Conservation (phyloP, 2,329 filamentous ascomycete genomes). For the Mycosphaerelloides madeirae region DNA sequence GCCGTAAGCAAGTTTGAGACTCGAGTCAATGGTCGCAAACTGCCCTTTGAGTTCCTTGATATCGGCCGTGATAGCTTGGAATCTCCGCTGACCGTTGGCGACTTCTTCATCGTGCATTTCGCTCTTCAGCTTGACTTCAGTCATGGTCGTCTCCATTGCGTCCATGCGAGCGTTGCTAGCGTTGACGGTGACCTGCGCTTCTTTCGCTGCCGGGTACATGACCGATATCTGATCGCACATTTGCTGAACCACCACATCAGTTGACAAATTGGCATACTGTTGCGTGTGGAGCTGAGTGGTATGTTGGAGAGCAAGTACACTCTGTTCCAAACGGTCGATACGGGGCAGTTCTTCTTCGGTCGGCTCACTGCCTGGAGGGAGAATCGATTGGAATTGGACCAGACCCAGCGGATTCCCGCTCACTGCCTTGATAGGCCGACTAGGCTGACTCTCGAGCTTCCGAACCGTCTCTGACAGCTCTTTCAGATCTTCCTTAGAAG, state of each 20-base stretch:
- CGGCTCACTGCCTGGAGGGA: background rate
- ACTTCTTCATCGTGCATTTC: too few relatives aligned
- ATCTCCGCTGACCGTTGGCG: too few relatives aligned
- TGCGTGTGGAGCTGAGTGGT: background rate
- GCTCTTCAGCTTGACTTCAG: background rate
- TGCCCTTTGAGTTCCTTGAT: background rate
- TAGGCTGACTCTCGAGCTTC: background rate
- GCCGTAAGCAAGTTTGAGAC: too few relatives aligned
- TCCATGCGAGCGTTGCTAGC: background rate
- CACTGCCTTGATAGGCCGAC: background rate
- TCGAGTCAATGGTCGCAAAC: too few relatives aligned
- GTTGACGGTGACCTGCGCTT: background rate
- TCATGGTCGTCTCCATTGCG: background rate
- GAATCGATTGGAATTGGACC: background rate
- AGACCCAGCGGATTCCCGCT: slow-evolving; percentile 1
- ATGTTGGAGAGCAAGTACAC: background rate
- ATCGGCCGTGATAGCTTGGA: too few relatives aligned
- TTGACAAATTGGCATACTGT: slow-evolving; percentile 6
- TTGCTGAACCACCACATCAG: slow-evolving; percentile 3
- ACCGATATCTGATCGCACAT: slow-evolving; percentile 3
- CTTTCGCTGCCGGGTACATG: slow-evolving; percentile 5
- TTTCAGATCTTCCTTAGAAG: too few relatives aligned
- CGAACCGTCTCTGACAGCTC: background rate
- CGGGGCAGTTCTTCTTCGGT: background rate
- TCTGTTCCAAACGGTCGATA: background rate